These are phyloP conservation scores for Capillidium heterosporum DNA, from an alignment of 371 early-diverging fungal genomes.

Conservation along the genomic window DNA sequence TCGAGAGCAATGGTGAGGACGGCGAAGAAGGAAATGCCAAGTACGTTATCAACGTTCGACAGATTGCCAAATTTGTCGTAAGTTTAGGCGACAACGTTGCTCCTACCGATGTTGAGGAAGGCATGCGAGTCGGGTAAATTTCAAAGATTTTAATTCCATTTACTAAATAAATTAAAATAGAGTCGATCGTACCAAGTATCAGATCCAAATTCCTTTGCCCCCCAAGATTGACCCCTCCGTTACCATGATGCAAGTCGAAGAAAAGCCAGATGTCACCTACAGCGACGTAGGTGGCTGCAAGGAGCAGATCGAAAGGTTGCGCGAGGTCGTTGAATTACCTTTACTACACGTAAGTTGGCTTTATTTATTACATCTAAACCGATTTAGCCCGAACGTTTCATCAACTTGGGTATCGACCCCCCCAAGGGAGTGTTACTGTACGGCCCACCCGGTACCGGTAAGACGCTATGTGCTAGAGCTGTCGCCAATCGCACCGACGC, in stretches of 20 bases:
- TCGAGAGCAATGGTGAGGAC: conserved; percentile 36
- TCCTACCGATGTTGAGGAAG: conserved; percentile 97
- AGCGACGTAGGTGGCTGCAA: conserved; percentile 99
- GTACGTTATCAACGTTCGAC: conserved; percentile 97
- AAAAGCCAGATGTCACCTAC: conserved; percentile 99
- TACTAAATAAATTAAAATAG: conserved; percentile 17
- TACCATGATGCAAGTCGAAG: conserved; percentile 99
- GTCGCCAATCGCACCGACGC: conserved; percentile 99
- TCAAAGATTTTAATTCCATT: not conserved
- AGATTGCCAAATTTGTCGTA: conserved; percentile 99
- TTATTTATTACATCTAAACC: not conserved
- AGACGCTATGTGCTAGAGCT: conserved; percentile 99
- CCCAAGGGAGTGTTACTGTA: conserved; percentile 98
- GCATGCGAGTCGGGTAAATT: conserved; percentile 94
- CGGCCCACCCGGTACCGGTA: conserved; percentile 99
- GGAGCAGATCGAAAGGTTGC: conserved; percentile 98
- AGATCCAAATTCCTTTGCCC: conserved; percentile 98
- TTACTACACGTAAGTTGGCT: conserved; percentile 54
- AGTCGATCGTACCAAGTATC: conserved; percentile 98
- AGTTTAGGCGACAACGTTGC: conserved; percentile 91
- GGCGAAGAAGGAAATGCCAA: conserved; percentile 58
- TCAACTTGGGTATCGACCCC: conserved; percentile 89
- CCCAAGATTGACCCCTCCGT: conserved; percentile 99
- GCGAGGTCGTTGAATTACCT: conserved; percentile 99
- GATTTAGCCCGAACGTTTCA: conserved; percentile 72